Percentiles rank a stretch among this genome's conserved stretches.
These are phyloP conservation scores for Solanum sejunctum DNA, from an alignment of 257 asterid genomes.

Conservation along the genomic window DNA sequence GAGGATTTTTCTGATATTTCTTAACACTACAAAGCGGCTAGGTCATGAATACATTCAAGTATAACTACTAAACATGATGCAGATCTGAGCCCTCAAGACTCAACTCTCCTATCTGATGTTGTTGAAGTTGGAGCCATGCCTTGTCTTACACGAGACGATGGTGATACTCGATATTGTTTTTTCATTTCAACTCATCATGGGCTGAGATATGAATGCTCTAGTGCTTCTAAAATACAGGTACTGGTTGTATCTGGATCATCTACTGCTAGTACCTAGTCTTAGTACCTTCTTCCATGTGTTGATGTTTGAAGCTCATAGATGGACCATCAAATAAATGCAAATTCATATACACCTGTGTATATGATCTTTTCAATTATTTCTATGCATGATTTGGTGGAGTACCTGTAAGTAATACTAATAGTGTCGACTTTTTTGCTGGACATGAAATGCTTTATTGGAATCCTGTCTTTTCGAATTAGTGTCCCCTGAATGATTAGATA, in stretches of 20 bases:
- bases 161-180: slow-evolving; percentile 57
- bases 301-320: not conserved
- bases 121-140: slow-evolving; percentile 73
- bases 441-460: not conserved
- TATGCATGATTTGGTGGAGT: not conserved
- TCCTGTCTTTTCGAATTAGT: not conserved
- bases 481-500: not conserved
- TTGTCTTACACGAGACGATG: slow-evolving; percentile 46
- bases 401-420: not conserved
- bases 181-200: slow-evolving; percentile 75
- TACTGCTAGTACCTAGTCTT: not conserved
- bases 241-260: not conserved
- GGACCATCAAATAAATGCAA: not conserved
- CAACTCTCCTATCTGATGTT: slow-evolving; percentile 71
- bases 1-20: not conserved
- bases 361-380: not conserved
- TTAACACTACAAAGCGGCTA: not conserved
- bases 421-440: not conserved
- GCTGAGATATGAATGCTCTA: slow-evolving; percentile 84
- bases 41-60: not conserved
- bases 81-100: slow-evolving; percentile 96
- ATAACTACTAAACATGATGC: slow-evolving; percentile 3
- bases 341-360: not conserved
- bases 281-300: not conserved
- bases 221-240: slow-evolving; percentile 75